Conservation (phyloP, 2,329 filamentous ascomycete species). For the Zalaria obscura region DNA sequence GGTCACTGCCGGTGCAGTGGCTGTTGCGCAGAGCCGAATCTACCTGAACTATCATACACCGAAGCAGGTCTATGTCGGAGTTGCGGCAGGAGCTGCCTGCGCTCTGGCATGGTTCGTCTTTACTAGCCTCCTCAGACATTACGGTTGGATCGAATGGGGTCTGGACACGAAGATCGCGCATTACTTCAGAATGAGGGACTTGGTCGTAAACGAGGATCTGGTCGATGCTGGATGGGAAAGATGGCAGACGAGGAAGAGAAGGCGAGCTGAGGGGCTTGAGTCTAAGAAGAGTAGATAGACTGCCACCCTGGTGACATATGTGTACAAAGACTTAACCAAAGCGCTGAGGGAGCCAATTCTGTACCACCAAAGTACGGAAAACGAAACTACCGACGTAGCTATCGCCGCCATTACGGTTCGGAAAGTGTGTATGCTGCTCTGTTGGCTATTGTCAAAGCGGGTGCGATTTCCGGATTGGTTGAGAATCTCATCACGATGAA, state of each 20-base stretch:
- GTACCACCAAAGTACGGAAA: too few species aligned
- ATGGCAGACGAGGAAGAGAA: conserved; percentile 51
- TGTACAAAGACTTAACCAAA: too few species aligned
- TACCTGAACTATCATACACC: conserved; percentile 90
- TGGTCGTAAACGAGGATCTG: conserved; percentile 77
- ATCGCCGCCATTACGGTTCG: too few species aligned
- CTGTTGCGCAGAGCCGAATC: conserved; percentile 64
- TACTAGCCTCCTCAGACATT: conserved; percentile 51
- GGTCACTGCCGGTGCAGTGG: conserved; percentile 25
- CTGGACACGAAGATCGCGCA: conserved; percentile 51
- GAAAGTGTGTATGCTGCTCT: too few species aligned
- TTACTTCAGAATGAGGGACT: conserved; percentile 61
- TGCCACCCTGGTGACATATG: too few species aligned
- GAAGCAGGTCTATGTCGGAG: conserved; percentile 74
- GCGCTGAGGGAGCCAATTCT: too few species aligned
- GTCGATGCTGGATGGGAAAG: conserved; percentile 87
- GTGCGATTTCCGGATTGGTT: too few species aligned
- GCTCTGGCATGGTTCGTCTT: conserved; percentile 67
- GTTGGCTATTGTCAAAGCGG: too few species aligned
- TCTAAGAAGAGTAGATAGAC: conserved; percentile 9
- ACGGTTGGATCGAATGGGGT: conserved; percentile 58
- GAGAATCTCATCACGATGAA: too few species aligned
- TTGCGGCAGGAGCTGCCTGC: conserved; percentile 52
- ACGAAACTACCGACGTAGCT: too few species aligned
- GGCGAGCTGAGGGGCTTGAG: conserved; percentile 7